These are phyloP conservation scores for Withania somnifera DNA, from an alignment of 305 asterid species.

Conservation along the genomic window DNA sequence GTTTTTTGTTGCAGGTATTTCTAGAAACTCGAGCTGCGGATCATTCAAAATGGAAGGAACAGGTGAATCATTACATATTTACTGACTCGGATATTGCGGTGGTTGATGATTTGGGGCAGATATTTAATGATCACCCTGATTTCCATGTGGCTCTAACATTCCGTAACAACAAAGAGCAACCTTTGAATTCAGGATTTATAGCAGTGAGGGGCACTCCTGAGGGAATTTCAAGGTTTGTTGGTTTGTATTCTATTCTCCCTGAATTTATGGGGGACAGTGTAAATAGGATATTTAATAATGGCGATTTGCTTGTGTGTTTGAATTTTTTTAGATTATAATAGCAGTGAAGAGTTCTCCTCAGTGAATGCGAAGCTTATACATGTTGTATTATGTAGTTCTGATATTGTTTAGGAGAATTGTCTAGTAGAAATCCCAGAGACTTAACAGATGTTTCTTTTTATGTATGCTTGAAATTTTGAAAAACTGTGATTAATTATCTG, in stretches of 20 bases:
- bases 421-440: background rate
- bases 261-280: background rate
- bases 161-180: slow-evolving; percentile 89
- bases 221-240: slow-evolving; percentile 60
- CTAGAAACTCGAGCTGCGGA: slow-evolving; percentile 43
- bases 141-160: slow-evolving; percentile 86
- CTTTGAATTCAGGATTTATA: slow-evolving; percentile 86
- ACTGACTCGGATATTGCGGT: slow-evolving; percentile 86
- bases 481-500: background rate
- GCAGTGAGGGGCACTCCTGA: slow-evolving; percentile 75
- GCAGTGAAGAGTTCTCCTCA: background rate
- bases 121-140: slow-evolving; percentile 47
- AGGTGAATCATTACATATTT: slow-evolving; percentile 54
- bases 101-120: slow-evolving; percentile 51
- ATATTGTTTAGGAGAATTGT: background rate
- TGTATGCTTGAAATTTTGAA: background rate
- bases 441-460: background rate
- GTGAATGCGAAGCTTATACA: background rate
- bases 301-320: background rate
- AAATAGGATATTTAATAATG: background rate
- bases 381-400: background rate
- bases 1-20: slow-evolving; percentile 32
- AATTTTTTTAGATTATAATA: background rate
- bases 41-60: slow-evolving; percentile 36
- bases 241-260: background rate